These are phyloP conservation scores for Salvia rosmarinus DNA, from an alignment of 257 asterid genomes.

Conservation along the genomic window DNA sequence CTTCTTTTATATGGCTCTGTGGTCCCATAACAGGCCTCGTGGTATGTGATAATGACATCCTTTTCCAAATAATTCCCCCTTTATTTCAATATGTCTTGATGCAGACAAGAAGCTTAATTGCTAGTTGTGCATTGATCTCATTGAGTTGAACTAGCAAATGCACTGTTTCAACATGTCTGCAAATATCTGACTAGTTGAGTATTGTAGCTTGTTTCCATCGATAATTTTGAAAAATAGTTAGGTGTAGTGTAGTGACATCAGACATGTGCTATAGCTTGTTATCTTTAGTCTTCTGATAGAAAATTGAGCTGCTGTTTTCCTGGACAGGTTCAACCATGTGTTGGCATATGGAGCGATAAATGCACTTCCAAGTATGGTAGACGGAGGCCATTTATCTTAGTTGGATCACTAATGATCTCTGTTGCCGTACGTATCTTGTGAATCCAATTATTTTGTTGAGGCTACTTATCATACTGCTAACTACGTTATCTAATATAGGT, in stretches of 20 bases:
- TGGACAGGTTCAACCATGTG: slow-evolving; percentile 98
- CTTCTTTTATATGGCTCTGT: slow-evolving; percentile 99
- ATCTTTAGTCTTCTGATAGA: slow-evolving; percentile 3
- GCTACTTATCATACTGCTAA: slow-evolving; percentile 41
- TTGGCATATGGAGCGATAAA: slow-evolving; percentile 98
- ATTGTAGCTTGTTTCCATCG: background rate
- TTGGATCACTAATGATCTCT: slow-evolving; percentile 88
- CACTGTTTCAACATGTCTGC: slow-evolving; percentile 5
- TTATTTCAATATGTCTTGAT: slow-evolving; percentile 9
- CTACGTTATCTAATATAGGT: slow-evolving; percentile 64
- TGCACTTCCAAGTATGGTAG: slow-evolving; percentile 90
- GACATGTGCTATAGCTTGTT: slow-evolving; percentile 14
- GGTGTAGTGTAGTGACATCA: slow-evolving; percentile 11
- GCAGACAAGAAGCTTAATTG: slow-evolving; percentile 26
- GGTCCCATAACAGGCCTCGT: slow-evolving; percentile 99
- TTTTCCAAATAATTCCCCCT: slow-evolving; percentile 15
- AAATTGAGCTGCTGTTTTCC: slow-evolving; percentile 24
- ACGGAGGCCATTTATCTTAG: slow-evolving; percentile 83
- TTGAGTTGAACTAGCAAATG: slow-evolving; percentile 25
- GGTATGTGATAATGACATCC: slow-evolving; percentile 55
- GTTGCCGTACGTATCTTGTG: slow-evolving; percentile 63
- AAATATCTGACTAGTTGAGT: slow-evolving; percentile 7
- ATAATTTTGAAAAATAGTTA: background rate
- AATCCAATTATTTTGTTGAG: slow-evolving; percentile 22
- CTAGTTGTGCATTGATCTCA: slow-evolving; percentile 17